Conservation (phyloP, 192 early-diverging fungal species). For the Rhizophagus clarus region DNA sequence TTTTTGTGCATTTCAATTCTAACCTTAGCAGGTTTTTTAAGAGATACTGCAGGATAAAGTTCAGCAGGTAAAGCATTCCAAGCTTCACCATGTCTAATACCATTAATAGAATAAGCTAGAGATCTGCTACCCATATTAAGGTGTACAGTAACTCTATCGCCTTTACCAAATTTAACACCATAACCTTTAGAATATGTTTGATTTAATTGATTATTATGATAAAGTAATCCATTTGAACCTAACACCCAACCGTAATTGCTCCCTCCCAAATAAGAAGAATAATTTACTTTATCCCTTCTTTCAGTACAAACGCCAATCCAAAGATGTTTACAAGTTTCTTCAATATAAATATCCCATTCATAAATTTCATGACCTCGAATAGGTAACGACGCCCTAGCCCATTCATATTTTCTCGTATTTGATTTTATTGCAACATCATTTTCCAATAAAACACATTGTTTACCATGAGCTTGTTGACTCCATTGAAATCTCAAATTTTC, state of each 20-base stretch:
- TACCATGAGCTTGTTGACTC: conserved; percentile 2
- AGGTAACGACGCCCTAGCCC: neutral
- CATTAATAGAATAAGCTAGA: conserved; percentile 10
- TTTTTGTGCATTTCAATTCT: conserved; percentile 4
- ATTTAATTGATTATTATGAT: neutral
- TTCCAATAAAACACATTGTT: neutral
- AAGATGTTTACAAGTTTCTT: conserved; percentile 9
- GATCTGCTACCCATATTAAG: neutral
- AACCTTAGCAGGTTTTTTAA: neutral
- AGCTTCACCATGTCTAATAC: neutral
- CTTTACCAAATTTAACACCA: neutral
- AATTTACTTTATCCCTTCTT: neutral
- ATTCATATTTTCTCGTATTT: neutral
- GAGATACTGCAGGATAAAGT: conserved; percentile 6
- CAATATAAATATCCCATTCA: conserved; percentile 27
- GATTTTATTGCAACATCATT: neutral
- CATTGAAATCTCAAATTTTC: conserved; percentile 8
- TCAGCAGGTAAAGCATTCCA: neutral
- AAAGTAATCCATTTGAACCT: conserved; percentile 1
- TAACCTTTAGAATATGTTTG: neutral
- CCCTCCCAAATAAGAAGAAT: conserved; percentile 10
- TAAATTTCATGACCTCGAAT: conserved; percentile 12
- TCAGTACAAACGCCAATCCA: conserved; percentile 3
- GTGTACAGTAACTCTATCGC: neutral
- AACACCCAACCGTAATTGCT: neutral